Conservation (phyloP, 1,284 basidiomycete species). For the Earliella scabrosa region DNA sequence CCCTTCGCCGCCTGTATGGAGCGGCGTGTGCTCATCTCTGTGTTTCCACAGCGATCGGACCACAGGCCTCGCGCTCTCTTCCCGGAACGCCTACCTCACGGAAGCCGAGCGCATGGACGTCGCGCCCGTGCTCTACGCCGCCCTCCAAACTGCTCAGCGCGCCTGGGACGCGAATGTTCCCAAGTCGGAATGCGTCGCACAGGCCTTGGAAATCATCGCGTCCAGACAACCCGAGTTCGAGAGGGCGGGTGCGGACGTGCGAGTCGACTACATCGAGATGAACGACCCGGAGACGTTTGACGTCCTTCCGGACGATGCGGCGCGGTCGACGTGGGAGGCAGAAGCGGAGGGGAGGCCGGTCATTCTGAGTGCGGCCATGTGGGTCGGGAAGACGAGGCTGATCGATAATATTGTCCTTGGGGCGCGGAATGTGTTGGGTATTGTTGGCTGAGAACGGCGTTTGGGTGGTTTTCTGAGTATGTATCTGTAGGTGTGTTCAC, state of each 20-base stretch:
- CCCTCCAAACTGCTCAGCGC: conserved; percentile 60
- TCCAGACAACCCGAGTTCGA: conserved; percentile 21
- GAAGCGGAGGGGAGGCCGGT: conserved; percentile 46
- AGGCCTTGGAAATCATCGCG: conserved; percentile 47
- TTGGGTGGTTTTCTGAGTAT: too few relatives aligned
- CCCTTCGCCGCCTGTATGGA: too few relatives aligned
- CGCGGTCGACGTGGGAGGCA: conserved; percentile 32
- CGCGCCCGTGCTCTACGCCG: conserved; percentile 79
- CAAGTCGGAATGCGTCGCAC: conserved; percentile 58
- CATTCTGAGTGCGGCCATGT: conserved; percentile 88
- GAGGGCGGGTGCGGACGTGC: conserved; percentile 60
- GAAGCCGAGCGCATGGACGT: conserved; percentile 58
- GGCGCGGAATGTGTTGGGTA: conserved; percentile 36
- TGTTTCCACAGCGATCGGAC: conserved; percentile 43
- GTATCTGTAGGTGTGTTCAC: too few relatives aligned
- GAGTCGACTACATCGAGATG: conserved; percentile 87
- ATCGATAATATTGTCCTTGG: conserved; percentile 94
- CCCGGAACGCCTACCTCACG: conserved; percentile 88
- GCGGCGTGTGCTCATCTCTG: too few relatives aligned
- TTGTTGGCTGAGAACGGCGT: conserved; percentile 17
- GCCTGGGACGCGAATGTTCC: conserved; percentile 57
- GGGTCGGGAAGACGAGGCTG: conserved; percentile 86
- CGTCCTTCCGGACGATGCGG: conserved; percentile 44
- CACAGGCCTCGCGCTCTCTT: conserved; percentile 83
- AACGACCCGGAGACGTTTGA: conserved; percentile 84